Conservation (phyloP, 805 yeast genomes). For the Nakazawaea wickerhamii region DNA sequence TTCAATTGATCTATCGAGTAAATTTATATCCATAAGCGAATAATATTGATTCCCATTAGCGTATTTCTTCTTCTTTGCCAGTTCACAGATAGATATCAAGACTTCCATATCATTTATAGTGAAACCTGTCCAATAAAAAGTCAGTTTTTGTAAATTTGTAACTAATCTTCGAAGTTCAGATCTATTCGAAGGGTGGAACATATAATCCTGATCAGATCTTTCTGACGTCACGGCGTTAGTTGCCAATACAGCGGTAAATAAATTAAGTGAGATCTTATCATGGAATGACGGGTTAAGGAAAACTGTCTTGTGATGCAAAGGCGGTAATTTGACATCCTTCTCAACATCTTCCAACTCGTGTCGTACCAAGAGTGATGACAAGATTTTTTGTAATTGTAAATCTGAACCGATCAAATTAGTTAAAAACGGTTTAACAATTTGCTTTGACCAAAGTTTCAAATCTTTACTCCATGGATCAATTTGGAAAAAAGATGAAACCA, state of each 20-base stretch:
- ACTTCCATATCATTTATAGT: constrained; percentile 51
- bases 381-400: constrained; percentile 33
- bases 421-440: constrained; percentile 45
- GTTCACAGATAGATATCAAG: constrained; percentile 42
- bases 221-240: constrained; percentile 73
- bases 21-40: constrained; percentile 29
- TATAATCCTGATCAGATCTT: constrained; percentile 58
- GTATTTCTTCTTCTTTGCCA: constrained; percentile 31
- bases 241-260: constrained; percentile 63
- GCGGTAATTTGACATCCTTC: constrained; percentile 51
- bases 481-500: constrained; percentile 48
- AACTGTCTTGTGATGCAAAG: constrained; percentile 51
- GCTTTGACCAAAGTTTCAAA: constrained; percentile 40
- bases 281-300: constrained; percentile 58
- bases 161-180: constrained; percentile 50
- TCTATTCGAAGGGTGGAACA: constrained; percentile 60
- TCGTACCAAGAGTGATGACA: constrained; percentile 47
- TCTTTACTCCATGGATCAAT: constrained; percentile 53
- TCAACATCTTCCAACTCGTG: constrained; percentile 53
- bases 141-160: constrained; percentile 57
- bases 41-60: constrained; percentile 24
- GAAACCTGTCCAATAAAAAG: constrained; percentile 76
- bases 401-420: constrained; percentile 34
- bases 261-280: constrained; percentile 54
- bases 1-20: constrained; percentile 39